Evolutionary conservation across 2,329 filamentous ascomycete genomes (phyloP), one percentile per base, ranked within the genome.

Genomic region (Beauveria bassiana): DNA sequence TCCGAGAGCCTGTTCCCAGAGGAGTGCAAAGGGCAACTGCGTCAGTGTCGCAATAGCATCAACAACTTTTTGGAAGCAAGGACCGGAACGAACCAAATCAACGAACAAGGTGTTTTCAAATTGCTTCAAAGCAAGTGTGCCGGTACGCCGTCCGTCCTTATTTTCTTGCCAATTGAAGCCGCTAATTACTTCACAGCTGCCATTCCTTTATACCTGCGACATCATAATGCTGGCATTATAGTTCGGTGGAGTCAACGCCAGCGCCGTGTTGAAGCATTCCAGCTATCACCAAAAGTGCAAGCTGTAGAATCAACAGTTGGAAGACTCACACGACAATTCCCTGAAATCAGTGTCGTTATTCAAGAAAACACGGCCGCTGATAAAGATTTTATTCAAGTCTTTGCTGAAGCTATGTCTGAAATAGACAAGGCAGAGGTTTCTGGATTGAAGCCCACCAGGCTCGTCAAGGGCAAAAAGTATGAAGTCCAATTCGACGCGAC

Each of bases 161-260:
- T 9, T 12, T 1, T 38, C 28, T 28, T 6, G 16, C 14, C 14
- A 20, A 24, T 22, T 3, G 6, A 2, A 16, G 5, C 40, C 5
- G 8, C 58, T 54, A 38, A 61, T 20, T 14, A 7, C 2, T 34
- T 24, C 4, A 3, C 9, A 61, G 50, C 40, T 6, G 9, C 47
- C 9, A 61, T 54, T 14, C 58, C 58, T 0, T 18, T 61, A 14
- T 54, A 61, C 22, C 40, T 61, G 16, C 28, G 3, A 1, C n/a
- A 61, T 22, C 58, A 61, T 6, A 61, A 61, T 22, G 50, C 58
- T 9, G 58, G 40, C 20, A 8, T 61, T 9, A 38, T 61, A 10
- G 42, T 61, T 47, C 58, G 50, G 6, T 60, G 58, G 58, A 28
- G 38, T 16, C 20, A 3, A 9, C n/a, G 5, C 31, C 8, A 46